These are phyloP conservation scores for Quercus engelmannii DNA, from an alignment of 306 rosid species.

Conservation along the genomic window DNA sequence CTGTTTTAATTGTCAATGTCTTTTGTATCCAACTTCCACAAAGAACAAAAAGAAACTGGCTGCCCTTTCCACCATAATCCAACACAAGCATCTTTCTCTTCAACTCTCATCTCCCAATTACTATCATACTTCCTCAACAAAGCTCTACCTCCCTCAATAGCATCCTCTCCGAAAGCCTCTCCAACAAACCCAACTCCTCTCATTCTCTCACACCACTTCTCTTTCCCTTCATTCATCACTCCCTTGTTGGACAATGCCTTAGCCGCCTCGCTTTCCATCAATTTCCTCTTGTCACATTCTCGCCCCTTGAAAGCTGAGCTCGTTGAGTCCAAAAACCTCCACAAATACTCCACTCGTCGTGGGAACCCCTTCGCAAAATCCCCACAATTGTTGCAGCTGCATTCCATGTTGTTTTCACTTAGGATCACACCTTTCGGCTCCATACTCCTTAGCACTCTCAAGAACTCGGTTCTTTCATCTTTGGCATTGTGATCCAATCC, in stretches of 20 bases:
- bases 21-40: constrained; percentile 57
- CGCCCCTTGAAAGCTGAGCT: constrained; percentile 75
- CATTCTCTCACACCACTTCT: constrained; percentile 86
- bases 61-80: constrained; percentile 85
- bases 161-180: constrained; percentile 57
- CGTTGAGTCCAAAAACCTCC: constrained; percentile 84
- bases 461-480: constrained; percentile 60
- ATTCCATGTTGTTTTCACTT: constrained; percentile 73
- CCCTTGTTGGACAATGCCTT: constrained; percentile 54
- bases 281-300: constrained; percentile 70
- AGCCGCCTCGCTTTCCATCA: constrained; percentile 96
- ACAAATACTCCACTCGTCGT: constrained; percentile 59
- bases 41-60: constrained; percentile 72
- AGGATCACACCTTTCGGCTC: constrained; percentile 74
- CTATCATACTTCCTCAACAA: constrained; percentile 77
- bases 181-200: constrained; percentile 56
- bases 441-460: constrained; percentile 47
- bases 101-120: constrained; percentile 83
- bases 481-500: constrained; percentile 54
- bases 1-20: constrained; percentile 9
- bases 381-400: constrained; percentile 73
- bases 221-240: constrained; percentile 79
- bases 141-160: constrained; percentile 72
- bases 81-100: constrained; percentile 51
- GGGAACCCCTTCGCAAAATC: constrained; percentile 52